Evolutionary conservation across 1,139 yeast species (phyloP), one percentile per base, ranked within the genome.

Genomic region (Scheffersomyces parashehatae): DNA sequence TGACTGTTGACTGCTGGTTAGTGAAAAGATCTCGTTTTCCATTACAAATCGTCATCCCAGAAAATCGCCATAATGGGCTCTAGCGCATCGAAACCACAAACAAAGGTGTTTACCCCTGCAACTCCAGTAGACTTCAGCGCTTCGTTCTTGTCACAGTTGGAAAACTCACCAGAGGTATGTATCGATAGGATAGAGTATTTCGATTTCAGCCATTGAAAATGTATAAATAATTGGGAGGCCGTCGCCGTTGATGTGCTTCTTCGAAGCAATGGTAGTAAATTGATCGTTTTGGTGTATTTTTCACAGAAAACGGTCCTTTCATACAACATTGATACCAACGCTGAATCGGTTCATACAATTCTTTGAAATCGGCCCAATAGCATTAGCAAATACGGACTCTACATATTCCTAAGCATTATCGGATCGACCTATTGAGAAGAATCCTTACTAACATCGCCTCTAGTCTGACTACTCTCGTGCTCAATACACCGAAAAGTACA

Each of bases 91-190:
- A 81, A 79, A 54, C 82, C 83, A 30, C 85, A 82, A 56, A 79
- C 83, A 35, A 83, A 79, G 66, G 83, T 82, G 40, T 83, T 82
- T 58, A 73, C 82, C 5, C 90, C 96, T 42, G 65, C 77, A 45
- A 79, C 91, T 5, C 91, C 93, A 37, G 82, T 88, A 40, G 89
- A 86, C 58, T 85, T 83, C 64, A 83, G 85, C 48, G 83, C 85
- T 13, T 77, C 82, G 28, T 79, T 85, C 48, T 72, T 88, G 50
- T 75, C 83, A 20, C 87, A 85, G 58, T 77, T 90, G 52, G 95
- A 88, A 54, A 73, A 79, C 40, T 77, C 87, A 7, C 75, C 81
- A 37, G 96, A 88, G 59, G 78, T 73, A 64, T 42, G 77, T 72
- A 48, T 29, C 29, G 15, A 10, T 33, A 28, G 28, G 24, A 15